Conservation (phyloP, 2,329 filamentous ascomycete species). For the Trichoderma aggressivum region DNA sequence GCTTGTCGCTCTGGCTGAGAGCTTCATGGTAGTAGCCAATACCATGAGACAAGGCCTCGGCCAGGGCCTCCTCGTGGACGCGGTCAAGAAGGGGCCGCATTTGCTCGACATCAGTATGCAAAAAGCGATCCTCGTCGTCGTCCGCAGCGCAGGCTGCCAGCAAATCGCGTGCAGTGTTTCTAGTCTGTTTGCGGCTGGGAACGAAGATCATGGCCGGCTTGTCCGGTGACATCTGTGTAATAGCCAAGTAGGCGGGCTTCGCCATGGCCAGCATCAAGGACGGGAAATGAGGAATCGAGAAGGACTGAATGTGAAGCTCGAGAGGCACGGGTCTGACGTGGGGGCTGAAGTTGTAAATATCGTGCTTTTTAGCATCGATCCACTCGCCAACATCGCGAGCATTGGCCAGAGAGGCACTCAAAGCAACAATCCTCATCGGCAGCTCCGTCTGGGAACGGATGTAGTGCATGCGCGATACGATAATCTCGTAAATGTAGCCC, state of each 20-base stretch:
- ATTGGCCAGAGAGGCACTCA: conserved; percentile 90
- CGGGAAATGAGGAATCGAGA: conserved; percentile 92
- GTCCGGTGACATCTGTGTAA: conserved; percentile 81
- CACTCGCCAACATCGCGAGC: conserved; percentile 93
- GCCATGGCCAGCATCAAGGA: conserved; percentile 99
- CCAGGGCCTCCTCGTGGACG: conserved; percentile 80
- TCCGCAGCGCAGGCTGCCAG: conserved; percentile 83
- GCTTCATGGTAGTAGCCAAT: conserved; percentile 98
- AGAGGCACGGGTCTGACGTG: conserved; percentile 84
- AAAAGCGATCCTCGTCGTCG: conserved; percentile 89
- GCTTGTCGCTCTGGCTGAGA: conserved; percentile 81
- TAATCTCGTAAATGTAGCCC: conserved; percentile 90
- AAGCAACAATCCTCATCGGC: conserved; percentile 78
- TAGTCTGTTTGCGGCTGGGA: conserved; percentile 87
- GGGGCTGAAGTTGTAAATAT: conserved; percentile 97
- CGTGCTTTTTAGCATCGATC: conserved; percentile 97
- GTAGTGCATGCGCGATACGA: conserved; percentile 97
- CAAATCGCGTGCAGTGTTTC: conserved; percentile 81
- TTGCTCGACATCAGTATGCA: conserved; percentile 79
- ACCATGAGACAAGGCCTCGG: conserved; percentile 86
- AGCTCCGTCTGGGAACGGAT: conserved; percentile 86
- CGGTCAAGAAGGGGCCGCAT: conserved; percentile 77
- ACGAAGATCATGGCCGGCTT: conserved; percentile 92
- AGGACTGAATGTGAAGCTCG: conserved; percentile 92
- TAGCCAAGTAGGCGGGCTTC: conserved; percentile 84